Conservation (phyloP, 306 rosid genomes). For the Citrullus mucosospermus region DNA sequence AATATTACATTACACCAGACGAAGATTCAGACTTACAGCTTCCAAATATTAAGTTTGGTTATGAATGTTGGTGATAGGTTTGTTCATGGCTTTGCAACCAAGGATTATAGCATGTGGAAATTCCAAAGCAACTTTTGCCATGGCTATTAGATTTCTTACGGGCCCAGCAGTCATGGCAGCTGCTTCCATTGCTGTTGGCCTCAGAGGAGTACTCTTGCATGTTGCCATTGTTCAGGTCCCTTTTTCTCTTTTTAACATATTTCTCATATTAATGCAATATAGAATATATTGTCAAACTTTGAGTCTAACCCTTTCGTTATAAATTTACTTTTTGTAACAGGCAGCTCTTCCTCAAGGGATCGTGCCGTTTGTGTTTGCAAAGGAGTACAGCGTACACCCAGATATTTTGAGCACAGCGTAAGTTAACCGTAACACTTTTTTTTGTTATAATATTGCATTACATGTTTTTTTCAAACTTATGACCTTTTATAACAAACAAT, state of each 20-base stretch:
- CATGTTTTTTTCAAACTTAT: not conserved
- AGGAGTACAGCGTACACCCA: constrained; percentile 4
- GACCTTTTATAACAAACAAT: not conserved
- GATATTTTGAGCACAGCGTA: constrained; percentile 5
- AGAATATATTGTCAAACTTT: not conserved
- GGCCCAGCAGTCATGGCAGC: constrained; percentile 97
- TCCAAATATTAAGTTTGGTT: not conserved
- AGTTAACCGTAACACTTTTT: not conserved
- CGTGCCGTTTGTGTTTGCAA: constrained; percentile 5
- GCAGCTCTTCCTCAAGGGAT: constrained; percentile 12
- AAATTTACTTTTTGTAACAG: not conserved
- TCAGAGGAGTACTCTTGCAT: constrained; percentile 62
- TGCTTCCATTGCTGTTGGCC: constrained; percentile 87
- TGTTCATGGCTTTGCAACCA: constrained; percentile 96
- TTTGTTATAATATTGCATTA: not conserved
- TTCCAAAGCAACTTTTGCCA: constrained; percentile 65
- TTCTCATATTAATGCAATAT: not conserved
- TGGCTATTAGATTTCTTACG: constrained; percentile 85
- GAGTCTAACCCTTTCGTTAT: not conserved
- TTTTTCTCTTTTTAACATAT: constrained; percentile 16
- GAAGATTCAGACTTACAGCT: not conserved
- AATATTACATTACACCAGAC: not conserved
- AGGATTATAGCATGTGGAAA: constrained; percentile 95
- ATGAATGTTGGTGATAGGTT: constrained; percentile 40
- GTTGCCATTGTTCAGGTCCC: constrained; percentile 68